phyloP scores from a whole-genome alignment of 2,329 filamentous ascomycete genomes.

The Mollisia scopiformis region DNA sequence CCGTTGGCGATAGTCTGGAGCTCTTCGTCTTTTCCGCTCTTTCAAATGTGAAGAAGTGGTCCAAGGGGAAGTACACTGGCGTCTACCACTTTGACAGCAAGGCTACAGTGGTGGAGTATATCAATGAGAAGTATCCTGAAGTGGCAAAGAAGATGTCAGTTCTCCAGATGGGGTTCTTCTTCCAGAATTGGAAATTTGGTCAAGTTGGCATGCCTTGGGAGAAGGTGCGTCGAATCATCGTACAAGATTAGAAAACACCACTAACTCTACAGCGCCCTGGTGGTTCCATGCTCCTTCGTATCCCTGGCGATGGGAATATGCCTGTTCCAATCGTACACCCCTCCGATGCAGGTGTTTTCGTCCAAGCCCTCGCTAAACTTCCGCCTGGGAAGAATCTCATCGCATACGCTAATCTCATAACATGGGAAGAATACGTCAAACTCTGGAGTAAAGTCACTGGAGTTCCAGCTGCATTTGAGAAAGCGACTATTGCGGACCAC shows the following conservation, averaged over 20 bases:
- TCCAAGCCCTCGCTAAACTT: constrained; percentile 32
- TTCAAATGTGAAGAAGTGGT: constrained; percentile 38
- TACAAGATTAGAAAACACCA: neutral
- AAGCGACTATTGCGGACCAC: constrained; percentile 21
- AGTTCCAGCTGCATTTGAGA: constrained; percentile 15
- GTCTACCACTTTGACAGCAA: constrained; percentile 45
- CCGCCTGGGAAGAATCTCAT: constrained; percentile 28
- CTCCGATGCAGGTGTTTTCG: constrained; percentile 36
- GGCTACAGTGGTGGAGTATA: constrained; percentile 34
- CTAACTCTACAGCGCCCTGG: constrained; percentile 16
- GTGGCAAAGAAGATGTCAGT: constrained; percentile 36
- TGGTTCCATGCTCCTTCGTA: constrained; percentile 15
- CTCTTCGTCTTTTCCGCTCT: constrained; percentile 37
- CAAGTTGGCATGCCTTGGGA: constrained; percentile 16
- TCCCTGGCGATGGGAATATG: constrained; percentile 14
- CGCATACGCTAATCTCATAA: constrained; percentile 19
- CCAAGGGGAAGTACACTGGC: constrained; percentile 39
- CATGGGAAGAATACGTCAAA: constrained; percentile 20
- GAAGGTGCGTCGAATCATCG: constrained; percentile 10
- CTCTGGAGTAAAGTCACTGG: constrained; percentile 24
- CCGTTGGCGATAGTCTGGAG: constrained; percentile 35
- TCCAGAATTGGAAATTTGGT: constrained; percentile 36
- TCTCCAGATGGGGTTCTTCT: constrained; percentile 40
- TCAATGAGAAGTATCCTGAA: constrained; percentile 27
- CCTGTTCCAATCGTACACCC: constrained; percentile 31